phyloP scores from a whole-genome alignment of 768 basidiomycete species.

The Xerocomellus chrysenteron region DNA sequence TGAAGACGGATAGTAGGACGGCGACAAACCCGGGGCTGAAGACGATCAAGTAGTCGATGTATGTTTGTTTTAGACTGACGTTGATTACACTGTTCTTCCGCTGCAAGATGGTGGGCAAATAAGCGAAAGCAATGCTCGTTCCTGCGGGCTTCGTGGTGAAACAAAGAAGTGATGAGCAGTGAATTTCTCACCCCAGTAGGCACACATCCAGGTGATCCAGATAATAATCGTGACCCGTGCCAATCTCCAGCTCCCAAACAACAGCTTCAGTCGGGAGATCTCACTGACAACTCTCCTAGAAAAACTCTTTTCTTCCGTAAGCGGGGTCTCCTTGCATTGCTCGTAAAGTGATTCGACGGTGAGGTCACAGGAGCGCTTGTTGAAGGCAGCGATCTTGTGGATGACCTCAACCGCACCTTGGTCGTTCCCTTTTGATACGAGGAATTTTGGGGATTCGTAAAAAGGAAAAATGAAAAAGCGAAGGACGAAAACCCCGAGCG shows the following conservation, averaged over 20 bases:
- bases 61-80: slow-evolving; percentile 7
- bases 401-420: slow-evolving; percentile 14
- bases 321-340: not conserved
- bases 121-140: not conserved
- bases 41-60: slow-evolving; percentile 10
- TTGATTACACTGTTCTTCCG: slow-evolving; percentile 12
- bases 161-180: not conserved
- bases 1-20: not conserved
- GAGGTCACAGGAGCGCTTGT: slow-evolving; percentile 7
- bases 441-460: slow-evolving; percentile 16
- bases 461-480: slow-evolving; percentile 19
- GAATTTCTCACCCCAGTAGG: slow-evolving; percentile 7
- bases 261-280: slow-evolving; percentile 7
- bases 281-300: not conserved
- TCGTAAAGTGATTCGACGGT: slow-evolving; percentile 15
- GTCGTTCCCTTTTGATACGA: slow-evolving; percentile 14
- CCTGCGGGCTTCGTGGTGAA: not conserved
- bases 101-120: slow-evolving; percentile 11
- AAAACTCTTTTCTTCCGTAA: not conserved
- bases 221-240: slow-evolving; percentile 7
- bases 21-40: slow-evolving; percentile 7
- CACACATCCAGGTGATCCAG: slow-evolving; percentile 18
- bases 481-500: slow-evolving; percentile 10
- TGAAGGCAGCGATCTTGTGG: slow-evolving; percentile 15
- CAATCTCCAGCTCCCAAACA: slow-evolving; percentile 16